Percentiles rank a stretch among this genome's conserved stretches.
Evolutionary conservation across 176 grass and related monocot genomes (phyloP).

Genomic region (Hsuehochloa calcarea): DNA sequence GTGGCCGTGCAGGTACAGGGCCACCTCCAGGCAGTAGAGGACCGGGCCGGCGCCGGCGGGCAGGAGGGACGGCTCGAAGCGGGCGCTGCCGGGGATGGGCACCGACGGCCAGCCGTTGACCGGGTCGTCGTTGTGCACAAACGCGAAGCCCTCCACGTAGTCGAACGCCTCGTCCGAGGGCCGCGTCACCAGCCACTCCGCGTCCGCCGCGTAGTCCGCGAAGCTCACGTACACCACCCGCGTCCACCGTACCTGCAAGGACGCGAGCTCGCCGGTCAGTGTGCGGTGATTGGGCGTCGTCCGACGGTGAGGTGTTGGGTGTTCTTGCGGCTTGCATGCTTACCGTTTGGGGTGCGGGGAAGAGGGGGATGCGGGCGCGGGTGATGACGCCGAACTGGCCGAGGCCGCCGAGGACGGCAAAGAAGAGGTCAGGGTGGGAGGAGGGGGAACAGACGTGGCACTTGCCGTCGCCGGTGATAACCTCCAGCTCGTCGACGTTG

Average conservation of each 20-base stretch:
- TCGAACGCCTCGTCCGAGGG: conserved; percentile 42
- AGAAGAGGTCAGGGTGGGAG: conserved; percentile 66
- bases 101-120: conserved; percentile 83
- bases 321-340: neutral
- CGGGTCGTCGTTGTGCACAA: conserved; percentile 63
- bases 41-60: conserved; percentile 56
- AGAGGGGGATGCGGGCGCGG: conserved; percentile 73
- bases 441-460: conserved; percentile 55
- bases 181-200: conserved; percentile 74
- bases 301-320: neutral
- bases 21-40: conserved; percentile 95
- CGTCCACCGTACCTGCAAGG: conserved; percentile 62
- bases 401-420: conserved; percentile 83
- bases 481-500: conserved; percentile 82
- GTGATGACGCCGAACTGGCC: conserved; percentile 98
- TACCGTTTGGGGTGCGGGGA: conserved; percentile 58
- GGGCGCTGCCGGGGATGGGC: conserved; percentile 43
- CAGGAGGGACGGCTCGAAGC: conserved; percentile 54
- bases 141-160: conserved; percentile 92
- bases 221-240: conserved; percentile 76
- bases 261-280: neutral
- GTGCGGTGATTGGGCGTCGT: neutral
- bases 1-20: conserved; percentile 53
- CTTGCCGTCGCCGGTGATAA: conserved; percentile 62
- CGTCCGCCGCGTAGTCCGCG: conserved; percentile 71